Base-by-base conservation (phyloP, 352 stramenopile species). In the Blastocystis sp. region DNA sequence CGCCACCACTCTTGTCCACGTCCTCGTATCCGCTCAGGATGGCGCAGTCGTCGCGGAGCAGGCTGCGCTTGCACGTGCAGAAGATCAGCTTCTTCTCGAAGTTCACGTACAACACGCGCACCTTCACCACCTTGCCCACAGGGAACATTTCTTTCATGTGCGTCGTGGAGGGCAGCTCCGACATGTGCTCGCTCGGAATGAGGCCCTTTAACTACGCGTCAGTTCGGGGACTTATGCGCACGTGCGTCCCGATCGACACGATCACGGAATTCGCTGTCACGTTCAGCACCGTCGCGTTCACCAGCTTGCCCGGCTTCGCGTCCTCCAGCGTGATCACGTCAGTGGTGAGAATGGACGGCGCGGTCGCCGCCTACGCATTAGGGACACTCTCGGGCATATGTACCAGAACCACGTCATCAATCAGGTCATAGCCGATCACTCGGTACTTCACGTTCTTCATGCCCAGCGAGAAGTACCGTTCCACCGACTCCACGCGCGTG, bases 361-460 rank as follows among this genome's bases (percentile, higher is more conserved):
- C 53, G 19, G 64, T 88, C 19, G 40, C 78, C 19, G 61, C 78
- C 78, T 87, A 87, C 2, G 1, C 17, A 48, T 87, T 28, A 77
- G 17, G 23, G 5, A 38, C 28, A 21, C n/a, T 21, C 38, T 53
- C 45, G 28, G 43, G 2, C 2, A 17, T 56, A 56, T 56, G 17
- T 87, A 87, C 65, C 9, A 79, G 23, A 2, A 69, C 74, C 52
- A 84, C 2, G 34, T 84, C 56, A 28, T 84, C 74, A 21, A 84
- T 67, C 4, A 84, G 52, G 53, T 84, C 74, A 52, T 84, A 64
- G 41, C 56, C 74, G 23, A 84, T 66, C 1, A 84, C 28, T 5
- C 74, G 74, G 66, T 84, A 84, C 53, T 34, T 28, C 21, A 84
- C 40, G 21, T 82, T 66, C n/a, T 74, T 62, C 64, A 77, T 69